Evolutionary conservation across 1,284 basidiomycete species (phyloP).

Genomic region (Exobasidium cylindrosporum): DNA sequence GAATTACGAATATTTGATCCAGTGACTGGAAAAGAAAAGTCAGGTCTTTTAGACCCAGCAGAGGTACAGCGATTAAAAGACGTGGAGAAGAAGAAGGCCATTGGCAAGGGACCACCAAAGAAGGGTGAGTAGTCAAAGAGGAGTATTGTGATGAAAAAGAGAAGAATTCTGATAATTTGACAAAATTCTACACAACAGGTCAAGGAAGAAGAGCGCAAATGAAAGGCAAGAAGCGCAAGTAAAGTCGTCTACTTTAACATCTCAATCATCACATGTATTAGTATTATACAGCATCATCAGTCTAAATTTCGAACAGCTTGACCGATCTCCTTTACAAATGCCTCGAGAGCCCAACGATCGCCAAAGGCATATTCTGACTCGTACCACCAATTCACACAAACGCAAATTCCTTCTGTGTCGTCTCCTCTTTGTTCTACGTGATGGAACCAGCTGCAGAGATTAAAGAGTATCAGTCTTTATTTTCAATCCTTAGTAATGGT

Average conservation of each 20-base stretch:
- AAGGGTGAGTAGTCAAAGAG: slow-evolving; percentile 40
- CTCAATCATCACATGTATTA: too few relatives aligned
- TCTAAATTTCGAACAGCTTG: not conserved
- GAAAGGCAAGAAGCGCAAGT: slow-evolving; percentile 50
- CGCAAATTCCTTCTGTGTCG: slow-evolving; percentile 29
- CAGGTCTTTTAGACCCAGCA: slow-evolving; percentile 23
- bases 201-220: slow-evolving; percentile 51
- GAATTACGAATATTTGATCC: not conserved
- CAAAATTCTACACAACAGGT: slow-evolving; percentile 24
- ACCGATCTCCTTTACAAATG: slow-evolving; percentile 11
- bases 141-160: not conserved
- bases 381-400: slow-evolving; percentile 52
- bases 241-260: too few relatives aligned
- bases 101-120: slow-evolving; percentile 53
- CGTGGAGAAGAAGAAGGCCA: slow-evolving; percentile 44
- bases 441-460: slow-evolving; percentile 30
- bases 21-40: slow-evolving; percentile 9
- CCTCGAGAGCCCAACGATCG: slow-evolving; percentile 9
- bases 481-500: slow-evolving; percentile 5
- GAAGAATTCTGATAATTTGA: not conserved
- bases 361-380: slow-evolving; percentile 21
- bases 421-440: slow-evolving; percentile 44
- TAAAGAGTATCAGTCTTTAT: not conserved
- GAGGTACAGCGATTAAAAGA: slow-evolving; percentile 43
- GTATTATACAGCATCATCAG: not conserved